Evolutionary conservation across 495 filamentous ascomycete species (phyloP).

Genomic region (Xylaria castorea): DNA sequence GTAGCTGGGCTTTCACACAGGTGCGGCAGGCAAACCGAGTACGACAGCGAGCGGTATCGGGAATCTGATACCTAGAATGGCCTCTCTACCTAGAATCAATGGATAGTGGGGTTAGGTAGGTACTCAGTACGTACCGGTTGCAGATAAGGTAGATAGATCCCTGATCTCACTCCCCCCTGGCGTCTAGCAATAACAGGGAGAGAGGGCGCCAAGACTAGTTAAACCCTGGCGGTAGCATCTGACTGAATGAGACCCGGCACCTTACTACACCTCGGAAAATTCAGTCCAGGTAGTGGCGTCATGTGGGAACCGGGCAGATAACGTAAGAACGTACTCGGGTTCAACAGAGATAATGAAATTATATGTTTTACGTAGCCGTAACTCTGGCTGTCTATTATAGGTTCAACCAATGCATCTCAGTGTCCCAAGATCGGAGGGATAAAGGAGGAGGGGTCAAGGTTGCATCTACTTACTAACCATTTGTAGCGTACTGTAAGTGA

Average conservation of each 20-base stretch:
- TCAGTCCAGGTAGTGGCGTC: not conserved
- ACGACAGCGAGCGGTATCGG: constrained; percentile 21
- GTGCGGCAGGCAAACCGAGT: constrained; percentile 25
- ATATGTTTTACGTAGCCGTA: not conserved
- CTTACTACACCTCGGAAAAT: constrained; percentile 13
- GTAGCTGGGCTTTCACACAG: not conserved
- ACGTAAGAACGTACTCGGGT: constrained; percentile 18
- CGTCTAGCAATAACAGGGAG: not conserved
- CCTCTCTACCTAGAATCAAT: not conserved
- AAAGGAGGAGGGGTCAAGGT: constrained; percentile 17
- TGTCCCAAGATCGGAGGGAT: not conserved
- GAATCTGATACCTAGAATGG: constrained; percentile 4
- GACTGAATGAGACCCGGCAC: constrained; percentile 13
- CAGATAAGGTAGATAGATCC: constrained; percentile 19
- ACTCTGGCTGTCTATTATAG: not conserved
- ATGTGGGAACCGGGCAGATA: constrained; percentile 11
- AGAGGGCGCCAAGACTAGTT: constrained; percentile 4
- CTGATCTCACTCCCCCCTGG: constrained; percentile 14
- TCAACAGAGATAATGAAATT: not conserved
- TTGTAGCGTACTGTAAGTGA: not conserved
- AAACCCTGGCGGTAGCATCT: constrained; percentile 23
- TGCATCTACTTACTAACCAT: not conserved
- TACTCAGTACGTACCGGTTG: not conserved
- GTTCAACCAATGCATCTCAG: not conserved
- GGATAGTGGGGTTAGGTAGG: not conserved